Base-by-base conservation (phyloP, 768 basidiomycete species). In the Auricularia auricula-judae region DNA sequence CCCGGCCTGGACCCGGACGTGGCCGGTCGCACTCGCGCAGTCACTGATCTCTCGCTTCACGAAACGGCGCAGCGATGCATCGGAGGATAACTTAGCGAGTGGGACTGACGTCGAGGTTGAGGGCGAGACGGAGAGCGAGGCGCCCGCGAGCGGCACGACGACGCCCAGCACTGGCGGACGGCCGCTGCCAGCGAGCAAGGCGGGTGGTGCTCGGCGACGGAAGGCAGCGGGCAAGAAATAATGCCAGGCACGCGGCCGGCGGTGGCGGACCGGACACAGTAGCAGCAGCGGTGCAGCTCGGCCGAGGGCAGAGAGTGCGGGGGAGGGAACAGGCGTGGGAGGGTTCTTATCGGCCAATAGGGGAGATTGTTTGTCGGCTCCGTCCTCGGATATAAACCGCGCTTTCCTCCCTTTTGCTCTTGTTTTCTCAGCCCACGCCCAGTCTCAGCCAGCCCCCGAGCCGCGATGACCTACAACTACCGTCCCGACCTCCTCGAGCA, bases 401-500 rank as follows among this genome's bases (percentile, higher is more conserved):
- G 14, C 5, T 51, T 10, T 10, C 5, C 47, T 21, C 47, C 16
- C 18, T 18, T 5, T 21, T 16, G 21, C 14, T 5, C 47, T 5
- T 23, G 5, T 51, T 51, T 51, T 21, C 47, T 21, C 47, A 18
- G 18, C 18, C 47, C 47, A 10, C 8, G 14, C 18, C 47, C 47
- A 51, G 47, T 58, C 56, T 59, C 43, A 64, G 62, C 63, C 4
- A 66, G 91, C 89, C 78, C 29, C 84, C 65, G 18, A 16, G 21
- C 16, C 56, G 34, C 23, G 4, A 59, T 59, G 56, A 59, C 78
- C 65, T 70, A 77, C 72, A 67, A 68, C 16, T 91, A 90, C 79
- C 83, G 75, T 74, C 89, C 88, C 77, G 91, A 93, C 70, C 86
- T 98, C 68, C 88, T 97, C 73, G 85, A 88, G 35, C 93, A 89